Base-by-base conservation (phyloP, 2,329 filamentous ascomycete genomes). In the Exophiala dermatitidis region DNA sequence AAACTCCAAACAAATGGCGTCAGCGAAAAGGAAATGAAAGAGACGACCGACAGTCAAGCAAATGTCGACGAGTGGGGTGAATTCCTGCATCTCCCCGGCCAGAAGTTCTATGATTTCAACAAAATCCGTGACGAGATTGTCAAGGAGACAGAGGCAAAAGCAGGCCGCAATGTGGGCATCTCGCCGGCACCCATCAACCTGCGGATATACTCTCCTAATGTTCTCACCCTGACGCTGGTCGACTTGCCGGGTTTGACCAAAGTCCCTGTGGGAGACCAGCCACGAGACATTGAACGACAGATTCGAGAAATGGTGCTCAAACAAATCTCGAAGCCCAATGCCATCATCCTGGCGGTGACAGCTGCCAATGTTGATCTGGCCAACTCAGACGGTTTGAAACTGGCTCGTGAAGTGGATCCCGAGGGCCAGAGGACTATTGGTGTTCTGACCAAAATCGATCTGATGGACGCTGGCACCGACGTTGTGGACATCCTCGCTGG, bases 401-500 rank as follows among this genome's bases (percentile, higher is more conserved):
- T 98, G 63, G 93, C 93, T 38, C 82, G 93, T 66, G 91, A 98
- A 74, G 93, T 98, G 40, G 93, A 98, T 65, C 91, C 91, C 2
- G 90, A 98, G 69, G 93, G 93, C 67, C 91, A 97, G 75, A 83
- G 93, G 69, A 98, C 93, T 46, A 98, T 98, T 62, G 93, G 93
- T 80, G 93, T 98, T 58, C 79, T 98, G 65, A 97, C 91, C 64
- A 98, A 98, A 79, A 90, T 98, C 57, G 93, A 98, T 74, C 74
- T 98, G 68, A 98, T 98, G 93, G 93, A 98, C 71, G 89, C 95
- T 29, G 93, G 93, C 51, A 98, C 93, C 49, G 93, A 98, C 67
- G 93, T 97, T 40, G 91, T 98, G 62, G 93, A 98, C 72, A 98
- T 98, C 76, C 79, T 98, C 66, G 94, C 93, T 61, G 94, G 94